These are phyloP conservation scores for Bothriochloa decipiens DNA, from an alignment of 176 grass and related monocot genomes.

Conservation along the genomic window DNA sequence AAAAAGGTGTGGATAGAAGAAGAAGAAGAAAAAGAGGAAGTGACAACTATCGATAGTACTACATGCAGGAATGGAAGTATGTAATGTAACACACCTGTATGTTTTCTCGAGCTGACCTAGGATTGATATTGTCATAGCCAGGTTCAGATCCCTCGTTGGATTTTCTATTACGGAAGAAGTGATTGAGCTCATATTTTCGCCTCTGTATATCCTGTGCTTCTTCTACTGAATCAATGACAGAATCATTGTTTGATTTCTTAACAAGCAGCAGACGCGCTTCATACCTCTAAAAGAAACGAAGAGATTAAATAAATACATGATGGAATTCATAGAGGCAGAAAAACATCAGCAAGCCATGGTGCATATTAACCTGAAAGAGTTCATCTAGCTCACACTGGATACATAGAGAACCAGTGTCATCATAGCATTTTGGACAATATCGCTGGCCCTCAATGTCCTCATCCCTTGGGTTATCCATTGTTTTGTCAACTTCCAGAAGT, in stretches of 20 bases:
- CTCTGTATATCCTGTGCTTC: slow-evolving; percentile 78
- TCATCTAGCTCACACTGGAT: slow-evolving; percentile 89
- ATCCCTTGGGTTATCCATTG: slow-evolving; percentile 81
- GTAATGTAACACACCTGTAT: slow-evolving; percentile 67
- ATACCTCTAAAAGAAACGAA: slow-evolving; percentile 67
- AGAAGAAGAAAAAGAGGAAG: neutral
- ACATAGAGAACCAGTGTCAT: slow-evolving; percentile 86
- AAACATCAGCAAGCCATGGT: slow-evolving; percentile 13
- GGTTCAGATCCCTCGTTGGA: slow-evolving; percentile 57
- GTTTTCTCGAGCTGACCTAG: slow-evolving; percentile 69
- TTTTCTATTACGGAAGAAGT: slow-evolving; percentile 79
- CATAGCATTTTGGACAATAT: slow-evolving; percentile 89
- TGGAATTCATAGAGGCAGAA: slow-evolving; percentile 17
- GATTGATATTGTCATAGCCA: slow-evolving; percentile 49
- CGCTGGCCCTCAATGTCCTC: slow-evolving; percentile 81
- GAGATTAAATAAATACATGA: slow-evolving; percentile 39
- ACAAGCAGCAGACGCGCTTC: slow-evolving; percentile 81
- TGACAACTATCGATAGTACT: neutral
- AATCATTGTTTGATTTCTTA: slow-evolving; percentile 79
- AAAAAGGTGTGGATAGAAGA: neutral
- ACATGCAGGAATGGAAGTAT: slow-evolving; percentile 37
- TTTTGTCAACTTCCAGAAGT: slow-evolving; percentile 83
- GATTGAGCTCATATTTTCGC: slow-evolving; percentile 79
- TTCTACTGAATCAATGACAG: slow-evolving; percentile 77
- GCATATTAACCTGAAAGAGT: slow-evolving; percentile 69